Evolutionary conservation across 305 asterid species (phyloP).

Genomic region (Caryopteris hybrid): DNA sequence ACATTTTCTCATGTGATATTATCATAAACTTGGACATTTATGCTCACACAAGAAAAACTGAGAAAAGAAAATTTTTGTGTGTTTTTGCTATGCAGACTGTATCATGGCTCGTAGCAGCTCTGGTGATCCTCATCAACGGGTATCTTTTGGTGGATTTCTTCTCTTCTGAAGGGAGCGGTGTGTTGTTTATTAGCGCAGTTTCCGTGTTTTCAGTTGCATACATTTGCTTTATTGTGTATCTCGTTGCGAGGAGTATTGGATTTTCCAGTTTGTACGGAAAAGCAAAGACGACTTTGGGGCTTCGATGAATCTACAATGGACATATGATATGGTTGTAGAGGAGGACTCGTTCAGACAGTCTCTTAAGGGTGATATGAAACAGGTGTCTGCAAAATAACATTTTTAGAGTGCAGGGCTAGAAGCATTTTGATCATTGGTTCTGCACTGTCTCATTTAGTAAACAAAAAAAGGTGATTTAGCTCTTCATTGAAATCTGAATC

Average conservation of each 20-base stretch:
- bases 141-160: slow-evolving; percentile 81
- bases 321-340: not conserved
- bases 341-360: not conserved
- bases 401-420: not conserved
- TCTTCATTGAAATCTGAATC: slow-evolving; percentile 1
- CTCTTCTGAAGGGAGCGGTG: slow-evolving; percentile 62
- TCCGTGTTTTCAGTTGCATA: slow-evolving; percentile 49
- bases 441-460: not conserved
- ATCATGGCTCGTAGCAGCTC: slow-evolving; percentile 79
- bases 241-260: slow-evolving; percentile 42
- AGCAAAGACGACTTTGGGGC: slow-evolving; percentile 31
- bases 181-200: slow-evolving; percentile 33
- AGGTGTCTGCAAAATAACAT: not conserved
- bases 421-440: not conserved
- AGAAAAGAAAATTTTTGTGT: not conserved
- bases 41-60: not conserved
- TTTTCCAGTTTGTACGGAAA: slow-evolving; percentile 32
- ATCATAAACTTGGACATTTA: not conserved
- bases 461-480: not conserved
- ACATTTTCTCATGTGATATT: not conserved
- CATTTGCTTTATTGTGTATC: slow-evolving; percentile 60
- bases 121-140: slow-evolving; percentile 77
- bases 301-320: slow-evolving; percentile 3
- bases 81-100: slow-evolving; percentile 31
- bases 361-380: not conserved